phyloP scores from a whole-genome alignment of 73 alveolate species.

The Paramecium pentaurelia region DNA sequence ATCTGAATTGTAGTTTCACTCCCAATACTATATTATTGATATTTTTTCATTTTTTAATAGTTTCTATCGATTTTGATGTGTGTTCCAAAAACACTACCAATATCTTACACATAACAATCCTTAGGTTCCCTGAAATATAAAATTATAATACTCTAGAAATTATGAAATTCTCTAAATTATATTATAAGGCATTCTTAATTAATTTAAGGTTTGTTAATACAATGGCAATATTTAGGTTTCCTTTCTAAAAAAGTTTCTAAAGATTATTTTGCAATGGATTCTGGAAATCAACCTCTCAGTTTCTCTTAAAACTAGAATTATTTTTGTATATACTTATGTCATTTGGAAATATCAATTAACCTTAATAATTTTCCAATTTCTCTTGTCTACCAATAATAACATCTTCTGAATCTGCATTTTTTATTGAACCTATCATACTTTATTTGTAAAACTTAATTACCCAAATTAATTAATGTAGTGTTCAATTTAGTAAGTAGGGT shows the following conservation, averaged over 20 bases:
- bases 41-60: background rate
- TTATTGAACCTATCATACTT: constrained; percentile 48
- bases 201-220: background rate
- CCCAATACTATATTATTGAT: constrained; percentile 21
- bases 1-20: constrained; percentile 43
- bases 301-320: constrained; percentile 26
- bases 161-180: background rate
- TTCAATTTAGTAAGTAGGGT: background rate
- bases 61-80: background rate
- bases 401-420: constrained; percentile 43
- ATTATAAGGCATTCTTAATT: background rate
- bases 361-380: background rate
- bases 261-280: constrained; percentile 47
- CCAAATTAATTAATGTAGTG: background rate
- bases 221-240: background rate
- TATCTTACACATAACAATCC: constrained; percentile 39
- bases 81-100: constrained; percentile 58
- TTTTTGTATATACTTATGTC: background rate
- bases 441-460: background rate
- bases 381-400: constrained; percentile 47
- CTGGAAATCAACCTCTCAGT: constrained; percentile 54
- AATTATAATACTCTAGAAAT: background rate
- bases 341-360: constrained; percentile 26
- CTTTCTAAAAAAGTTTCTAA: constrained; percentile 1
- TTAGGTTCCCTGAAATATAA: constrained; percentile 14